Evolutionary conservation across 352 stramenopile genomes (phyloP).

Genomic region (Phytophthora boehmeriae): DNA sequence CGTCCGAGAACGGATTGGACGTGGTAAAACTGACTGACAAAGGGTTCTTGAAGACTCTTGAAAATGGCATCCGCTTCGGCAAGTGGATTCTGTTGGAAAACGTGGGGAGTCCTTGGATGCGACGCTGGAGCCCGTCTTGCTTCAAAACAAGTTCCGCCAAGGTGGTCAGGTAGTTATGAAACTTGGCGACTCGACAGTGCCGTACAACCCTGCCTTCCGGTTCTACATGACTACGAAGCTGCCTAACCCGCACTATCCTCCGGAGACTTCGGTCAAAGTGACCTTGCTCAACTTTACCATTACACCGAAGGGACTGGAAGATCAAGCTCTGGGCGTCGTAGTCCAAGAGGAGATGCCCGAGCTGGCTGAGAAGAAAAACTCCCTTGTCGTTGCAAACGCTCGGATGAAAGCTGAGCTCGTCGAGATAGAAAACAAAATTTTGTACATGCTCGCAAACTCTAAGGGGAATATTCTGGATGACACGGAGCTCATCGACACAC

Average conservation of each 20-base stretch:
- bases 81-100: conserved; percentile 93
- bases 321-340: conserved; percentile 92
- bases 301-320: conserved; percentile 89
- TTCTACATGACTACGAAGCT: conserved; percentile 96
- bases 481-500: conserved; percentile 92
- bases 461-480: conserved; percentile 94
- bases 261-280: conserved; percentile 93
- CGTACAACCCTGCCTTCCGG: conserved; percentile 89
- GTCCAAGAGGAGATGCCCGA: conserved; percentile 95
- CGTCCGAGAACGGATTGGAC: conserved; percentile 85
- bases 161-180: conserved; percentile 94
- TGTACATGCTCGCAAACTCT: conserved; percentile 93
- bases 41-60: conserved; percentile 80
- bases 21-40: conserved; percentile 87
- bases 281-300: conserved; percentile 94
- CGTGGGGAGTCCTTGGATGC: conserved; percentile 89
- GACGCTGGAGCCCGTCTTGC: conserved; percentile 89
- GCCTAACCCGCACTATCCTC: conserved; percentile 92
- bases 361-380: conserved; percentile 94
- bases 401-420: conserved; percentile 93
- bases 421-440: conserved; percentile 94
- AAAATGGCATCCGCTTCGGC: conserved; percentile 94
- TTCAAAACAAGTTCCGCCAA: conserved; percentile 94
- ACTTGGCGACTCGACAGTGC: conserved; percentile 91
- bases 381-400: conserved; percentile 90